These are phyloP conservation scores for Lomentospora prolificans DNA, from an alignment of 2,329 filamentous ascomycete species.

Conservation along the genomic window DNA sequence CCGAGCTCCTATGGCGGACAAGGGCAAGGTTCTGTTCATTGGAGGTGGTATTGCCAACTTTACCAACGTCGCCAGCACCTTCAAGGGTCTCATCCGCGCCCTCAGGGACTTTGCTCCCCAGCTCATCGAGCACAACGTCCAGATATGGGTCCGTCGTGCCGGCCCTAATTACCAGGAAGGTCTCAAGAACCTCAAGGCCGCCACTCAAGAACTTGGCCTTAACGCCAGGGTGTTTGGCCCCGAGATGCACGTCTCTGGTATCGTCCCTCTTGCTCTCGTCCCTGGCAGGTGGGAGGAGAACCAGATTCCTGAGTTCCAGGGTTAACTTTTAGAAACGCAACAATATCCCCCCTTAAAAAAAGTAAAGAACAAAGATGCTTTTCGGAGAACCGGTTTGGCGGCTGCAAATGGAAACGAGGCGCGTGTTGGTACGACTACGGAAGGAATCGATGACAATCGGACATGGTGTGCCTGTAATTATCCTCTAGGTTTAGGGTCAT, in stretches of 20 bases:
- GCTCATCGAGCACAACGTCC: constrained; percentile 90
- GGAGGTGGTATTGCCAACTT: constrained; percentile 99
- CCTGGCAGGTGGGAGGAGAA: constrained; percentile 55
- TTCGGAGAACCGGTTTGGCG: background rate
- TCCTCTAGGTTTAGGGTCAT: background rate
- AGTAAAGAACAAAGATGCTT: constrained; percentile 8
- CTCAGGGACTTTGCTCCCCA: constrained; percentile 79
- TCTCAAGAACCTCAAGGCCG: constrained; percentile 98
- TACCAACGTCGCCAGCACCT: constrained; percentile 97
- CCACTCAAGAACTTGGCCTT: constrained; percentile 85
- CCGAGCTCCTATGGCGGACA: constrained; percentile 69
- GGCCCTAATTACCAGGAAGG: constrained; percentile 99
- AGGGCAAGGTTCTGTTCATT: constrained; percentile 99
- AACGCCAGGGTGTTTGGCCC: constrained; percentile 54
- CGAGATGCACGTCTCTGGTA: constrained; percentile 95
- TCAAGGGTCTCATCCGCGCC: constrained; percentile 98
- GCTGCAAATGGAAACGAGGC: background rate
- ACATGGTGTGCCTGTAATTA: background rate
- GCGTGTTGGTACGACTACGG: constrained; percentile 1
- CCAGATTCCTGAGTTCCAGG: constrained; percentile 51
- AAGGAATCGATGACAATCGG: background rate
- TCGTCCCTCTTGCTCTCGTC: constrained; percentile 81
- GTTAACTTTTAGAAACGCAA: constrained; percentile 23
- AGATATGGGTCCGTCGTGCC: constrained; percentile 88
- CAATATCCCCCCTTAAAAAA: constrained; percentile 5